These are phyloP conservation scores for Suillus weaverae DNA, from an alignment of 768 basidiomycete genomes.

Conservation along the genomic window DNA sequence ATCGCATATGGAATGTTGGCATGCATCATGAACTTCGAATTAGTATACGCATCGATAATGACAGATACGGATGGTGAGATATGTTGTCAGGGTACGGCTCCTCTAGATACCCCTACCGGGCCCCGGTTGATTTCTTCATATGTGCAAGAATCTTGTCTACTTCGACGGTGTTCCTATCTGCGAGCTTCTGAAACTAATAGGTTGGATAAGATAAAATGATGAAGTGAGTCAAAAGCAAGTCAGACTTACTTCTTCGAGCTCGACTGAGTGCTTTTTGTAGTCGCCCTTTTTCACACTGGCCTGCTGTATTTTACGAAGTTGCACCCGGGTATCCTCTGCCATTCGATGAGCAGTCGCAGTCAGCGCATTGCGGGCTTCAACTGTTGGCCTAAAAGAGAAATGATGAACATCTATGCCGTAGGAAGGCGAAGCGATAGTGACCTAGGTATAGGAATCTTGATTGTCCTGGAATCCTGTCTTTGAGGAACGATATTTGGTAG, in stretches of 20 bases:
- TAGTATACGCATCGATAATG: background rate
- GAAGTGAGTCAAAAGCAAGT: background rate
- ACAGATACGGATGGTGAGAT: background rate
- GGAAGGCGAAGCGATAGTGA: constrained; percentile 32
- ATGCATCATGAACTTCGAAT: background rate
- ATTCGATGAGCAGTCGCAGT: constrained; percentile 52
- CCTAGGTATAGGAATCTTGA: constrained; percentile 83
- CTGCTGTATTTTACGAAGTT: constrained; percentile 71
- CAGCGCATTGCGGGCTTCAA: constrained; percentile 64
- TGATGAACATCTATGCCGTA: background rate
- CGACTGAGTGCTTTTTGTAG: constrained; percentile 66
- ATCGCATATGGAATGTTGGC: background rate
- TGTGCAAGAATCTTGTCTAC: constrained; percentile 65
- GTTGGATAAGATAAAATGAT: constrained; percentile 6
- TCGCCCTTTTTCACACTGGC: constrained; percentile 67
- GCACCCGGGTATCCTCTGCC: constrained; percentile 74
- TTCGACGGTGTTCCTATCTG: constrained; percentile 60
- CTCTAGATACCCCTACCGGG: constrained; percentile 17
- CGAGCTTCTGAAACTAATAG: constrained; percentile 71
- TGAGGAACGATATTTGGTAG: constrained; percentile 75
- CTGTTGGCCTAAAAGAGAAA: constrained; percentile 57
- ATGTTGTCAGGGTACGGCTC: background rate
- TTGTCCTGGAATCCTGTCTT: constrained; percentile 63
- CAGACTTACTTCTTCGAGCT: constrained; percentile 63
- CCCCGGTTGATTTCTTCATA: constrained; percentile 57